Percentiles rank a stretch among this genome's conserved stretches.
Conservation (phyloP, 2,329 filamentous ascomycete species). For the Aspergillus oerlinghausenensis region DNA sequence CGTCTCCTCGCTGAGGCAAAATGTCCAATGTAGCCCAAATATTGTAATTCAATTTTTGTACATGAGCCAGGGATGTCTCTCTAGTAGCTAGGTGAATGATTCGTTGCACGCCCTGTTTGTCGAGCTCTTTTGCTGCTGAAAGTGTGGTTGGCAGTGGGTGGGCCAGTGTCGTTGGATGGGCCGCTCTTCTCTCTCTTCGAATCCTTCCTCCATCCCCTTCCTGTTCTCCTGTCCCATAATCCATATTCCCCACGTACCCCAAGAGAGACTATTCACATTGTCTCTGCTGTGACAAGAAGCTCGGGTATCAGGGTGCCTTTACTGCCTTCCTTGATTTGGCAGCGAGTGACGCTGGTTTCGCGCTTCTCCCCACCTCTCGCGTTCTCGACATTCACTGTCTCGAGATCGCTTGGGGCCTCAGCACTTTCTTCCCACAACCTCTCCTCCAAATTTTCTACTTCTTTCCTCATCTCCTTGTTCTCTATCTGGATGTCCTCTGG, state of each 20-base stretch:
- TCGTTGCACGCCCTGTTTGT: background rate
- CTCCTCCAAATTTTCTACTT: background rate
- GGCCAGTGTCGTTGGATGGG: background rate
- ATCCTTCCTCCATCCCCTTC: background rate
- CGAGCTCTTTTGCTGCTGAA: background rate
- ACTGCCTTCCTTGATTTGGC: background rate
- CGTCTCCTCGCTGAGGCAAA: background rate
- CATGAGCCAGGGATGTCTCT: background rate
- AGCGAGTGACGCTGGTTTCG: background rate
- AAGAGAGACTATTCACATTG: background rate
- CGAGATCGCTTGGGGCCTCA: background rate
- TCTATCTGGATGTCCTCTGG: background rate
- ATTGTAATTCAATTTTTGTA: background rate
- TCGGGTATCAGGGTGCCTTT: background rate
- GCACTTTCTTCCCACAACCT: background rate
- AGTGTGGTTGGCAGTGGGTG: background rate
- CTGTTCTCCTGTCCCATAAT: background rate
- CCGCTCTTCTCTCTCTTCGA: background rate
- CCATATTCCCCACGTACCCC: background rate
- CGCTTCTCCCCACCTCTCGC: background rate
- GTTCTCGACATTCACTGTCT: background rate
- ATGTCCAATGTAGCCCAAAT: background rate
- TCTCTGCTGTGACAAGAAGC: background rate
- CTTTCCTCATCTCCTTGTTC: background rate
- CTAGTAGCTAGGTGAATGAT: background rate